Conservation (phyloP, 805 yeast species). For the Sugiyamaella qingdaonensis region DNA sequence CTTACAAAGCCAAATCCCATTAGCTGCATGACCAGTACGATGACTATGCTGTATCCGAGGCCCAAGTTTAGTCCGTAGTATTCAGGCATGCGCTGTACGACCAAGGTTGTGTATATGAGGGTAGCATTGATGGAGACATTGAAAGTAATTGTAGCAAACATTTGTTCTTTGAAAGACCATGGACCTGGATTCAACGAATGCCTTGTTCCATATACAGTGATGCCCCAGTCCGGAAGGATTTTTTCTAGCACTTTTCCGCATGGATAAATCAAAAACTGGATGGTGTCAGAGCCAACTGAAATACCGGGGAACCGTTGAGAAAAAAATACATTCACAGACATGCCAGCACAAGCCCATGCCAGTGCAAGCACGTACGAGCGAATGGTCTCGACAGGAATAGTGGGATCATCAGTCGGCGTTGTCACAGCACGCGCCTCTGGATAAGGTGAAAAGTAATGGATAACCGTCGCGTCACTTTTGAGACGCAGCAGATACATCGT, state of each 20-base stretch:
- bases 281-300: conserved; percentile 38
- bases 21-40: conserved; percentile 46
- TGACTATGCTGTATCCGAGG: conserved; percentile 41
- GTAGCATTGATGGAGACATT: conserved; percentile 27
- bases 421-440: conserved; percentile 56
- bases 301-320: conserved; percentile 51
- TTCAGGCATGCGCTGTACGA: conserved; percentile 24
- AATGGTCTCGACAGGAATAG: conserved; percentile 44
- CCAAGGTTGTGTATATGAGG: conserved; percentile 20
- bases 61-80: conserved; percentile 30
- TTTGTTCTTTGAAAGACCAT: conserved; percentile 62
- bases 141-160: conserved; percentile 48
- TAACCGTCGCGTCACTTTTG: conserved; percentile 39
- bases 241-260: conserved; percentile 41
- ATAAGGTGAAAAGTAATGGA: conserved; percentile 43
- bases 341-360: conserved; percentile 50
- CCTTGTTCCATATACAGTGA: conserved; percentile 30
- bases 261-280: conserved; percentile 50
- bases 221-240: conserved; percentile 47
- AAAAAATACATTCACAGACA: conserved; percentile 55
- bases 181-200: conserved; percentile 61
- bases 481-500: conserved; percentile 17
- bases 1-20: conserved; percentile 51
- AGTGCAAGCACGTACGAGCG: conserved; percentile 50
- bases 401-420: conserved; percentile 48